Base-by-base conservation (phyloP, 257 asterid genomes). In the Scutellaria barbata region DNA sequence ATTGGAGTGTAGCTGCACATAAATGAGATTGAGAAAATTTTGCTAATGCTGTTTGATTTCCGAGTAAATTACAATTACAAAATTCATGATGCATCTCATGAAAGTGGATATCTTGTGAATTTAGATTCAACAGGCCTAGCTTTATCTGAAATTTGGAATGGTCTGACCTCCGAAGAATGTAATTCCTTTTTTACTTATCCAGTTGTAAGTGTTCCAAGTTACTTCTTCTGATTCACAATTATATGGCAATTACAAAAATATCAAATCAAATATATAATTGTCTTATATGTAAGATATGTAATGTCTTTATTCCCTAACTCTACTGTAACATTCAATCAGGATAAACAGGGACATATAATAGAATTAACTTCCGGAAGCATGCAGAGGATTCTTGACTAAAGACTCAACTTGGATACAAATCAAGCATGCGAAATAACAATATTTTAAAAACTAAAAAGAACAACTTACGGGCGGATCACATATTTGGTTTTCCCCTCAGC, bases 1-100 rank as follows among this genome's bases (percentile, higher is more conserved):
- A 94, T 86, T 64, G 98, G 98, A 70, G 98, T 94, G 82, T 94
- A 94, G 60, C 98, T 93, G 94, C 78, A 90, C 69, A 87, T 69
- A 37, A 71, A 74, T 9, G 43, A 60, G 66, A 37, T 56, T 77
- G 58, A 74, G 79, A 73, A 79, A 70, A 74, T 60, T 68, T 43
- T 45, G 42, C 20, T n/a, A 67, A 50, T 40, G 48, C 52, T 4
- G 8, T 43, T 55, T 40, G 66, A 71, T 67, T 42, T 40, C 69
- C 61, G 58, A 69, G 71, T 56, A 75, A 52, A 66, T 30, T 30
- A 30, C 35, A 1, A 20, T 48, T 69, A 13, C 14, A 14, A 63
- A 75, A 47, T 22, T 51, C 66, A 20, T 13, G 55, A 76, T 63
- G 61, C 80, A 71, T 81, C 66, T 64, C 6, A 59, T 57, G 25